Base-by-base conservation (phyloP, 495 filamentous ascomycete genomes). In the Letharia lupina region DNA sequence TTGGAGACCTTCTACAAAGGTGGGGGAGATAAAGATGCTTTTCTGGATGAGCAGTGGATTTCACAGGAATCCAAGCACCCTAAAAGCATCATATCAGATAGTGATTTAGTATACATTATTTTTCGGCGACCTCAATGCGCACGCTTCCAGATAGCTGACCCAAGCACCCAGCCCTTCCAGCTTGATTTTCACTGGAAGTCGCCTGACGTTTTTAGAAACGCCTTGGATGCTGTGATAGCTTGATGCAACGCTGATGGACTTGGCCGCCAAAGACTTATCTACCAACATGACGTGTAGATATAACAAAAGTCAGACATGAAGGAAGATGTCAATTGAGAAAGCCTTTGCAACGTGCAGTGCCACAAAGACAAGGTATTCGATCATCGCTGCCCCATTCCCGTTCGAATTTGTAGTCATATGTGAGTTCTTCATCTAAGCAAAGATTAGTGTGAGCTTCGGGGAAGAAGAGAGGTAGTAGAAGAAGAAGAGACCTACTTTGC, bases 321-420 rank as follows among this genome's bases (percentile, higher is more conserved):
- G 31, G 42, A 60, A 39, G 33, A 62, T 47, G 31, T 47, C 59
- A 98, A 77, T 98, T 98, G 78, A 98, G 89, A 80, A 98, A 98
- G 62, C 94, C 94, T 82, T 98, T 98, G 80, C 94, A 98, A 28
- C 90, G 91, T 13, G 89, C 86, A 47, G 93, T 96, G 58, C 94
- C 94, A 77, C 94, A 98, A 47, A 98, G 85, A 77, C 94, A 98
- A 33, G 94, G 94, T 69, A 98, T 96, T 65, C 94, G 91, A 76
- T 98, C 95, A 68, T 91, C 86, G 70, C 90, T 93, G 67, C 90
- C 91, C 74, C 95, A 89, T 75, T 98, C 94, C 69, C 95, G 88
- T 80, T 98, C 94, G 75, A 98, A 98, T 77, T 98, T 98, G 83
- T 98, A 98, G 80, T 98, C 94, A 81, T 98, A 98, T 5, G 94